Base-by-base conservation (phyloP, 352 stramenopile species). In the Globisporangium viniferum region DNA sequence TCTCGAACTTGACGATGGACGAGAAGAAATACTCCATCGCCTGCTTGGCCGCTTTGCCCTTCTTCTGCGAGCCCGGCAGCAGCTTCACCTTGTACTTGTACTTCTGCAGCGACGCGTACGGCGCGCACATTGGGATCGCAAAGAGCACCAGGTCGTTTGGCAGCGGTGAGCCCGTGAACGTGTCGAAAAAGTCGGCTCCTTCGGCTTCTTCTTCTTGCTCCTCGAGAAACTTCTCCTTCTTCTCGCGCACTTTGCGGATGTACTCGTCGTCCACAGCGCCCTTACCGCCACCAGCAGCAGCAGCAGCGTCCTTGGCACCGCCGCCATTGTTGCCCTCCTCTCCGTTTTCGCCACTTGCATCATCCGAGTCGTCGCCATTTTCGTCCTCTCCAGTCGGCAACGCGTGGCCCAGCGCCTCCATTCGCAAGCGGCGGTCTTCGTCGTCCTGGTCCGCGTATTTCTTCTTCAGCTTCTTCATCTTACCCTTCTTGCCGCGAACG, bases 381-480 rank as follows among this genome's bases (percentile, higher is more conserved):
- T 74, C 66, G 6, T 62, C 72, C 7, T 75, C 70, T 3, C 77
- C 65, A 10, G 73, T 59, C 33, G 35, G 56, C 33, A 86, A 61
- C 0, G 76, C 69, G 64, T 95, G 78, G 2, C 93, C 93, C 20
- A 99, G 83, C 7, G 89, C 89, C 56, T 97, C 74, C 82, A 99
- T 97, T 6, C 95, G 92, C 41, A 99, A 65, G 12, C 89, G 84
- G 20, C 92, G 82, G 74, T 99, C 96, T 55, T 98, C 96, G 0
- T 99, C 96, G 70, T 99, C 96, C 79, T 99, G 97, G 55, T 99
- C 96, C 0, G 79, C 87, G 71, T 99, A 99, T 73, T 98, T 99
- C 71, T 95, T 95, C 67, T 97, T 97, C 69, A 95, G 89, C 63
- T 96, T 95, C 76, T 98, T 98, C 67, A 98, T 74, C 73, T 99